Evolutionary conservation across 805 yeast species (phyloP), one percentile per base, ranked within the genome.

Genomic region (Candida orba): DNA sequence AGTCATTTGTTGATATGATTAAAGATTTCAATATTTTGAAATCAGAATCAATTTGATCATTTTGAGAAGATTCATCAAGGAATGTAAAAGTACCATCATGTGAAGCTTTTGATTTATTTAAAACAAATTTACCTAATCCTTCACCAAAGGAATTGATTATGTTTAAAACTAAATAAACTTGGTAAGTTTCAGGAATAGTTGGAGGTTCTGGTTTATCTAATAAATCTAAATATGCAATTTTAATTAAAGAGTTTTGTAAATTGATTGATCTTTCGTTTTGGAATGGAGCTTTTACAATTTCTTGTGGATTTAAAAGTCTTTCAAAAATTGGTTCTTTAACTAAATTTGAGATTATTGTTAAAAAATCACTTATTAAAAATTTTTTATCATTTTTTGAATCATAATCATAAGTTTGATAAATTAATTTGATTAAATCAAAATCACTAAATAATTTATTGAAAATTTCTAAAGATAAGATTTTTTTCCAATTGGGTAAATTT

Each of bases 161-260:
- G 14, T 69, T 67, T 39, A 80, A 65, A 1, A 84, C 70, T 30
- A 91, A 67, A 57, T 69, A 76, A 40, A 76, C 66, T 1, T 78
- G 60, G 46, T 93, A 90, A 0, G 82, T 73, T 6, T 67, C 68
- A 2, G 93, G 85, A 2, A 72, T 65, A 1, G 68, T 55, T 0
- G 96, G 96, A 0, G 96, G 81, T 24, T 85, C 95, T 0, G 67
- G 52, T 54, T 89, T 89, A 57, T 91, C 98, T 22, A 93, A 69
- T 42, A 81, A 75, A 44, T 91, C 96, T 27, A 90, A 68, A 44
- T 79, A 73, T 13, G 79, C 65, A 0, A 81, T 68, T 51, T 78
- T 76, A 38, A 74, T 62, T 3, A 67, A 56, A 0, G 85, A 74
- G 10, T 59, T 59, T 4, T 66, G 61, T 14, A 61, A 57, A 0